phyloP scores from a whole-genome alignment of 176 grass and related monocot species.

The Bolboschoenus planiculmis region DNA sequence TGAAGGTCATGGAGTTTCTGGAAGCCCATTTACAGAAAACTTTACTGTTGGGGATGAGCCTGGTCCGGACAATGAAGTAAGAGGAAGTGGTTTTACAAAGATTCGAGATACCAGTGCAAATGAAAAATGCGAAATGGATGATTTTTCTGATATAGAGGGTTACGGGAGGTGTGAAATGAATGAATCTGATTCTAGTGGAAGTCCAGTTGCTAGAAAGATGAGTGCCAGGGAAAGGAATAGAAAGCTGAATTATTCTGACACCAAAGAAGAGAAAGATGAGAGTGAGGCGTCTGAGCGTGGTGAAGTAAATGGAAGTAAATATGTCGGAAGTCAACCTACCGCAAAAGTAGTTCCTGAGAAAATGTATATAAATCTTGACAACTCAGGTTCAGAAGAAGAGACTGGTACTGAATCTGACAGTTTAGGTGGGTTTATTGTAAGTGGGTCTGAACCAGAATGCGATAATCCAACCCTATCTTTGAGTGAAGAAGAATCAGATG shows the following conservation, averaged over 20 bases:
- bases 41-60: neutral
- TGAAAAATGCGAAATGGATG: neutral
- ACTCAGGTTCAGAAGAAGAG: slow-evolving; percentile 23
- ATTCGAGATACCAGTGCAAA: neutral
- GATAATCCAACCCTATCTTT: neutral
- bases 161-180: neutral
- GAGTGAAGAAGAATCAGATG: neutral
- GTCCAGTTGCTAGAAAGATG: neutral
- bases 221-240: slow-evolving; percentile 5
- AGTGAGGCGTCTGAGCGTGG: neutral
- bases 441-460: slow-evolving; percentile 17
- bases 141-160: neutral
- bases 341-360: neutral
- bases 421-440: slow-evolving; percentile 52
- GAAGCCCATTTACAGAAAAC: neutral
- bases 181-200: neutral
- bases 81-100: neutral
- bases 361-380: slow-evolving; percentile 9
- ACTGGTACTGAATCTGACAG: slow-evolving; percentile 18
- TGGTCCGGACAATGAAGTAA: neutral
- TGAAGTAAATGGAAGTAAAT: neutral
- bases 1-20: neutral
- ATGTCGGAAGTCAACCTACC: neutral
- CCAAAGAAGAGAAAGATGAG: slow-evolving; percentile 26
- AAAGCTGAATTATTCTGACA: slow-evolving; percentile 23